phyloP scores from a whole-genome alignment of 208 protist genomes.

The Leptomonas seymouri region DNA sequence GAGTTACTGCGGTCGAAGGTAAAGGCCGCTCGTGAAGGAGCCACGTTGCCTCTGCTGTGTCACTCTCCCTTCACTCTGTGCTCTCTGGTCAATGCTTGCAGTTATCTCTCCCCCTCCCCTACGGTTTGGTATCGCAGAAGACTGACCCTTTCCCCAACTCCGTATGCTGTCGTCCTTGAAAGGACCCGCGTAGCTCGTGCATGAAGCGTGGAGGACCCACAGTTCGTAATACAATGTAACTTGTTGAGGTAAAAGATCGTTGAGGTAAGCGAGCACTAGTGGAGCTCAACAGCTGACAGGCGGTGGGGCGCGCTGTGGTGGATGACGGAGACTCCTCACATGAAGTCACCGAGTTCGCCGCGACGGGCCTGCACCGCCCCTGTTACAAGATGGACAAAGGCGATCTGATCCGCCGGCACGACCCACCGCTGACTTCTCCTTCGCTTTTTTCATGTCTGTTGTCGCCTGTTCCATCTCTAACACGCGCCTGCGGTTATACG shows the following conservation, averaged over 20 bases:
- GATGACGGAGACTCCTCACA: conserved; percentile 9
- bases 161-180: neutral
- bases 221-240: conserved; percentile 18
- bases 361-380: neutral
- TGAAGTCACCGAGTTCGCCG: conserved; percentile 1
- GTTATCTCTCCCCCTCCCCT: neutral
- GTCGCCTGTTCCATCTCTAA: neutral
- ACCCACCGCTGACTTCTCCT: neutral
- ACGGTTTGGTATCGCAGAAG: neutral
- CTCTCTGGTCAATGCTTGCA: neutral
- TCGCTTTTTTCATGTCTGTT: neutral
- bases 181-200: conserved; percentile 10
- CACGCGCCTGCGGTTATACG: neutral
- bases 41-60: neutral
- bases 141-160: neutral
- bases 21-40: neutral
- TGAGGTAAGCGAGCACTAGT: neutral
- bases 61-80: neutral
- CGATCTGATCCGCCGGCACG: neutral
- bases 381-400: neutral
- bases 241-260: neutral
- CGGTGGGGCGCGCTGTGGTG: neutral
- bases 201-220: conserved; percentile 13
- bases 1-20: neutral
- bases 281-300: neutral